phyloP scores from a whole-genome alignment of 2,329 filamentous ascomycete species.

The Monosporascus sp. region DNA sequence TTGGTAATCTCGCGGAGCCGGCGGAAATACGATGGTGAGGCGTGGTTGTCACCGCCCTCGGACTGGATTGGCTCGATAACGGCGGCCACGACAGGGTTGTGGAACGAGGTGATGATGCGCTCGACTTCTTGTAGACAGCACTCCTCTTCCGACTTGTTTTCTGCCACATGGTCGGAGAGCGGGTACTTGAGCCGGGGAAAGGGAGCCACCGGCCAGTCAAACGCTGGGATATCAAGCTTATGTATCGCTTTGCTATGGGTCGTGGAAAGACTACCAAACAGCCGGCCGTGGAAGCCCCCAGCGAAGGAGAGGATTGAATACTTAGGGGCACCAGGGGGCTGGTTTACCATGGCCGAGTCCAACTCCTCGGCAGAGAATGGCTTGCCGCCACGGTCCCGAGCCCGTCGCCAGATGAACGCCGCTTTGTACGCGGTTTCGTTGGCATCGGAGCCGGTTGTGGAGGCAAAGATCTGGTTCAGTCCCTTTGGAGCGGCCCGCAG shows the following conservation, averaged over 20 bases:
- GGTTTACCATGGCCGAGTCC: conserved; percentile 70
- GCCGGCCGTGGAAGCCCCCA: conserved; percentile 81
- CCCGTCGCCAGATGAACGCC: conserved; percentile 87
- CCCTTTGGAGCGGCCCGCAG: conserved; percentile 79
- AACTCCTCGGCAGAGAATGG: conserved; percentile 75
- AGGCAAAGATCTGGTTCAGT: conserved; percentile 84
- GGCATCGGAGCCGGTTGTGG: conserved; percentile 82
- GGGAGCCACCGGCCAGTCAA: conserved; percentile 88
- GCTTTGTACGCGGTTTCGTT: conserved; percentile 95
- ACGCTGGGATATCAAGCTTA: conserved; percentile 91
- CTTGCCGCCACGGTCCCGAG: conserved; percentile 72
- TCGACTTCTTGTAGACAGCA: conserved; percentile 80
- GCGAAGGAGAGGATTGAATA: conserved; percentile 87
- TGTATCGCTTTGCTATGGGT: conserved; percentile 91
- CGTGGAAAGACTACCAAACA: conserved; percentile 82
- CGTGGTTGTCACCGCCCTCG: conserved; percentile 93
- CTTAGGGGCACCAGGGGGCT: conserved; percentile 67
- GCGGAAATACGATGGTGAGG: conserved; percentile 79
- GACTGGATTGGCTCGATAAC: conserved; percentile 89
- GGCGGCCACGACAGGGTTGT: conserved; percentile 73
- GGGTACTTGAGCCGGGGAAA: conserved; percentile 87
- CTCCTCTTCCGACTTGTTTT: conserved; percentile 75
- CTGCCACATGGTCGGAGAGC: conserved; percentile 69
- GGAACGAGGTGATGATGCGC: conserved; percentile 72
- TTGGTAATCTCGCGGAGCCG: conserved; percentile 74